Percentiles rank a stretch among this genome's conserved stretches.
These are phyloP conservation scores for Metroxylon sagu DNA, from an alignment of 176 grass and related monocot genomes.

Conservation along the genomic window DNA sequence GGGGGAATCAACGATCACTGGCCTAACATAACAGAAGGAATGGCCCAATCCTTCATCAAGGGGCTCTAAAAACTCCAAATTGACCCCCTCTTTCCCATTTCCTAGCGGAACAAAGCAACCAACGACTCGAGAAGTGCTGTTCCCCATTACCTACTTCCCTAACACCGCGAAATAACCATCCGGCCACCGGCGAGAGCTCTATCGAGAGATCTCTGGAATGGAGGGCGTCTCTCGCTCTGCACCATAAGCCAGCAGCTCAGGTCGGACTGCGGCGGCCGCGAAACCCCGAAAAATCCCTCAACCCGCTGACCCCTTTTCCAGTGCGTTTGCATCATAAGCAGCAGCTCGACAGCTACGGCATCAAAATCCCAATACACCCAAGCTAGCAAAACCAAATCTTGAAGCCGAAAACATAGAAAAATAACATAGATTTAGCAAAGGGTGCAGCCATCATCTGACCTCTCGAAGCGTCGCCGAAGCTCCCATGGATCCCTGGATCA, in stretches of 20 bases:
- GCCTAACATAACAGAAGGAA: slow-evolving; percentile 87
- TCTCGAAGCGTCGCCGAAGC: background rate
- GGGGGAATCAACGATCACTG: slow-evolving; percentile 49
- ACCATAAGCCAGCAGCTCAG: background rate
- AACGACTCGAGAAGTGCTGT: slow-evolving; percentile 78
- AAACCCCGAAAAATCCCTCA: slow-evolving; percentile 3
- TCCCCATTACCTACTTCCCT: slow-evolving; percentile 42
- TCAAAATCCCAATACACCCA: background rate
- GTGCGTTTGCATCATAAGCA: slow-evolving; percentile 8
- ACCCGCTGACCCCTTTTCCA: slow-evolving; percentile 3
- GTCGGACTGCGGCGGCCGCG: too few species aligned
- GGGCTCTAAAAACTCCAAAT: slow-evolving; percentile 72
- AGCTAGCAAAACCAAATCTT: background rate
- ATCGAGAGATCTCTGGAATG: background rate
- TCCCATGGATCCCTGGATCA: background rate
- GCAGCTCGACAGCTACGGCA: background rate
- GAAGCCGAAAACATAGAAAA: too few species aligned
- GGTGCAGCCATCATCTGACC: background rate
- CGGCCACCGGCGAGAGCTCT: background rate
- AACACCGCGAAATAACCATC: too few species aligned
- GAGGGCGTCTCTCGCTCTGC: background rate
- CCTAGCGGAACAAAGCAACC: slow-evolving; percentile 73
- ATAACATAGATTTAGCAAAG: background rate
- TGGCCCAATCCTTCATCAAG: slow-evolving; percentile 82
- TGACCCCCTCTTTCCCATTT: slow-evolving; percentile 42